Conservation (phyloP, 768 basidiomycete species). For the Serendipita sp. region DNA sequence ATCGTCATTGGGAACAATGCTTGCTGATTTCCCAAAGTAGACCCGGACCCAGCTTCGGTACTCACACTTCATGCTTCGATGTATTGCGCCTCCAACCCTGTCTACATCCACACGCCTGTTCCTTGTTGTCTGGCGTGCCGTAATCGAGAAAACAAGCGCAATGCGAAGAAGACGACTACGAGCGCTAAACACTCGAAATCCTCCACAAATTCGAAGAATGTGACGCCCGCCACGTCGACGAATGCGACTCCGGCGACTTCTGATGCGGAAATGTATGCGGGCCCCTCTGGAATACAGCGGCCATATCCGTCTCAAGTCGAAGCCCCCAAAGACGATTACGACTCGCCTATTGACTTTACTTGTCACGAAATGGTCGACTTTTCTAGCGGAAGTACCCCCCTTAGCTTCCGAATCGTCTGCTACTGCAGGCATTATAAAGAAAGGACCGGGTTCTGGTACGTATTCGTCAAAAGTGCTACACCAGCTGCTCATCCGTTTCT, state of each 20-base stretch:
- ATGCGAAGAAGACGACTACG: background rate
- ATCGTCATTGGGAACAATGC: background rate
- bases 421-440: conserved; percentile 98
- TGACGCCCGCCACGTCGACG: background rate
- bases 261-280: background rate
- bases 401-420: conserved; percentile 94
- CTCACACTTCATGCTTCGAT: background rate
- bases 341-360: conserved; percentile 46
- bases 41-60: background rate
- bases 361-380: conserved; percentile 83
- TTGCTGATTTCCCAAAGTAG: background rate
- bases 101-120: background rate
- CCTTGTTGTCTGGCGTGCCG: background rate
- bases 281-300: background rate
- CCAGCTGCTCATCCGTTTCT: background rate
- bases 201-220: background rate
- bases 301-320: background rate
- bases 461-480: background rate
- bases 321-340: background rate
- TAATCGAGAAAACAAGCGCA: background rate
- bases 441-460: conserved; percentile 64
- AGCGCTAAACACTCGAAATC: background rate
- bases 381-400: conserved; percentile 62
- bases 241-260: conserved; percentile 1
- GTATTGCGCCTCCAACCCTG: background rate